Evolutionary conservation across 495 filamentous ascomycete genomes (phyloP), one percentile per base, ranked within the genome.

Genomic region (Xylaria flabelliformis): DNA sequence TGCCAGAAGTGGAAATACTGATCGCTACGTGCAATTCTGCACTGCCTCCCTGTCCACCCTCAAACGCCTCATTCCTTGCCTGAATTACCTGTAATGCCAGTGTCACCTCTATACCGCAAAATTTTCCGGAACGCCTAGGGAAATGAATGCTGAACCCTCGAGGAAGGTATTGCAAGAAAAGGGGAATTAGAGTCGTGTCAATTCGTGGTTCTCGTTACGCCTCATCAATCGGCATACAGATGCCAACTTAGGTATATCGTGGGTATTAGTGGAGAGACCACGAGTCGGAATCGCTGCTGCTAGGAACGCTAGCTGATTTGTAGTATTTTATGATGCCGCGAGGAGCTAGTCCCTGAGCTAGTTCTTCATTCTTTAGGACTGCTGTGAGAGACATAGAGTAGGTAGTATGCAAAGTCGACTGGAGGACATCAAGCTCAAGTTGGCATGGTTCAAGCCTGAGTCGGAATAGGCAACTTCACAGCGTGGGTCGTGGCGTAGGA

Each of bases 381-480:
- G 50, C 13, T 19, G 8, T 21, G 21, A 21, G 17, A 53, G 46
- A 51, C 26, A 17, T 7, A 17, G 24, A 34, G 19, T n/a, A n/a
- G 53, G 19, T n/a, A n/a, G 53, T 50, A 56, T 67, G 34, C 34
- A 17, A 21, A 26, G 21, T 32, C 34, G 36, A 32, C 12, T 19
- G 26, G 44, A 56, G n/a, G 10, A 6, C 65, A 67, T 53, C 36
- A 19, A 64, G 24, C 36, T 64, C 51, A 70, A 51, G 15, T 21
- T 21, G 41, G 24, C 5, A 15, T 24, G 17, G 26, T 68, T 58
- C 75, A 85, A 44, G 70, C 79, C 36, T 80, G 77, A 26, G 79
- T 73, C 42, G 81, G 77, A 48, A 84, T 76, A 42, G 80, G 78
- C 68, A 79, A 76, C 53, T 77, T 79, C 21, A 77, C 46, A 9